Percentiles rank a stretch among this genome's conserved stretches.
Conservation (phyloP, 306 rosid species). For the Cicer yamashitae region DNA sequence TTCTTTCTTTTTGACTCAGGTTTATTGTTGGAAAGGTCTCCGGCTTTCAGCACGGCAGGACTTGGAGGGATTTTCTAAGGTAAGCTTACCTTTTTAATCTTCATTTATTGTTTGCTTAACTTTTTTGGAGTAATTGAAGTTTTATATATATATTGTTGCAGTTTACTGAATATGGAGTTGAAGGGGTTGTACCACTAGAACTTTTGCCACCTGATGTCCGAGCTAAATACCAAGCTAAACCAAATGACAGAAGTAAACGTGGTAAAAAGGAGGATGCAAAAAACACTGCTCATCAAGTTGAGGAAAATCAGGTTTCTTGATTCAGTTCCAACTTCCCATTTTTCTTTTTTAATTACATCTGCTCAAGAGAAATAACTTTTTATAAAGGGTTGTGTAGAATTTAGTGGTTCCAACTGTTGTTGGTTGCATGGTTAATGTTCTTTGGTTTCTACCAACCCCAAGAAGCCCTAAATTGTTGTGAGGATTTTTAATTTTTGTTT, state of each 20-base stretch:
- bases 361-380: constrained; percentile 26
- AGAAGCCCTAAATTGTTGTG: constrained; percentile 1
- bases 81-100: constrained; percentile 39
- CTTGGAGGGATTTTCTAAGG: constrained; percentile 95
- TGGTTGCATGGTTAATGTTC: constrained; percentile 21
- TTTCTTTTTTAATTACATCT: constrained; percentile 8
- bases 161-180: constrained; percentile 92
- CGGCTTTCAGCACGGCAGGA: constrained; percentile 96
- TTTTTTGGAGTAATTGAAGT: constrained; percentile 2
- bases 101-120: constrained; percentile 19
- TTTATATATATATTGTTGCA: constrained; percentile 45
- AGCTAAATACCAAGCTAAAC: constrained; percentile 81
- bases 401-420: constrained; percentile 15
- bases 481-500: constrained; percentile 13
- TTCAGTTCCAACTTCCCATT: constrained; percentile 34
- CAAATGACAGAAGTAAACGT: constrained; percentile 82
- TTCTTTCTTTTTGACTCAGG: constrained; percentile 60
- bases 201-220: constrained; percentile 87
- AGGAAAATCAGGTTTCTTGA: constrained; percentile 81
- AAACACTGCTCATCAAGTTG: constrained; percentile 66
- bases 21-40: constrained; percentile 98
- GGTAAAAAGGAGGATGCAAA: constrained; percentile 84
- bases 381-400: constrained; percentile 27
- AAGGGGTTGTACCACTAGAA: constrained; percentile 93
- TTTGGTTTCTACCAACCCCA: background rate